These are phyloP conservation scores for Cryphonectria nitschkei DNA, from an alignment of 2,329 filamentous ascomycete genomes.

Conservation along the genomic window DNA sequence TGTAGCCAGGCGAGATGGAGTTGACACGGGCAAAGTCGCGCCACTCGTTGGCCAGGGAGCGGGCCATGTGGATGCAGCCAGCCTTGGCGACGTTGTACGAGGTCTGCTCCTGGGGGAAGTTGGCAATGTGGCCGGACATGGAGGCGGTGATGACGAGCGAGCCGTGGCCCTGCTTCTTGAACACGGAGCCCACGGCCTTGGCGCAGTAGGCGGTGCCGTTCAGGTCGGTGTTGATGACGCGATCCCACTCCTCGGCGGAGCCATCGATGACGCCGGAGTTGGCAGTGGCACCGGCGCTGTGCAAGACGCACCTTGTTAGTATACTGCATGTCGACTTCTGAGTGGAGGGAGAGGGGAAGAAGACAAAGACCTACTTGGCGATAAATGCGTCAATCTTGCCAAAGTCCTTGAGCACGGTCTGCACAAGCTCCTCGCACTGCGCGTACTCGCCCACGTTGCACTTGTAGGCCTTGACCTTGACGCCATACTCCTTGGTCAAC, in stretches of 20 bases:
- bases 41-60: constrained; percentile 63
- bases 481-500: constrained; percentile 65
- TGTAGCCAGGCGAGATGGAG: constrained; percentile 60
- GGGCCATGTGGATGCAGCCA: constrained; percentile 59
- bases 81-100: constrained; percentile 77
- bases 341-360: background rate
- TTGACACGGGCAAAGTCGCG: constrained; percentile 61
- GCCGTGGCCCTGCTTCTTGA: constrained; percentile 46
- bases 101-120: constrained; percentile 74
- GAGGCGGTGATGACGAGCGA: constrained; percentile 79
- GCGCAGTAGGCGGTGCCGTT: constrained; percentile 82
- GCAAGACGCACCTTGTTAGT: background rate
- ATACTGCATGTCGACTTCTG: background rate
- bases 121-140: constrained; percentile 79
- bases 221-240: constrained; percentile 79
- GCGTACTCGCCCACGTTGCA: constrained; percentile 58
- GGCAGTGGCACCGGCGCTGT: constrained; percentile 67
- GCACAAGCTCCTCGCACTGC: constrained; percentile 57
- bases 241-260: constrained; percentile 80
- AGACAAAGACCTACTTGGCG: constrained; percentile 57
- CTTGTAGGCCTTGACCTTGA: constrained; percentile 66
- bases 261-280: constrained; percentile 73
- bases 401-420: constrained; percentile 72
- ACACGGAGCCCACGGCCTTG: constrained; percentile 55
- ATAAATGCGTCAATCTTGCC: constrained; percentile 75